A percentile compares a stretch with the other conserved stretches of the same genome.
Evolutionary conservation across 164 flowering plant species (phyloP).

Genomic region (Warburgia ugandensis): DNA sequence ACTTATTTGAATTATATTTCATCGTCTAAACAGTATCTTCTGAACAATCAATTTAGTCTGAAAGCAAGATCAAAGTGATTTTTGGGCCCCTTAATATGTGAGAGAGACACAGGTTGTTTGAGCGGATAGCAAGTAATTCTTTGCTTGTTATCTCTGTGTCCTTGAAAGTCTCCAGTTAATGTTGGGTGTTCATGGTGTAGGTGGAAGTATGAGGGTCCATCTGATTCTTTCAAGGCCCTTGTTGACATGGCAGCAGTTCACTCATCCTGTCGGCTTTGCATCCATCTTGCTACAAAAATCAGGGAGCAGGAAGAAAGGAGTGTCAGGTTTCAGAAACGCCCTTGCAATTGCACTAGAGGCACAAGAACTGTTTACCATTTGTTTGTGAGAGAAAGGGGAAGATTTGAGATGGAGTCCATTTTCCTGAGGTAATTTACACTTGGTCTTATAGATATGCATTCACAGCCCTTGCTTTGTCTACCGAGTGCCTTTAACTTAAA

Average conservation of each 20-base stretch:
- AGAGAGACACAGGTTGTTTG: no score
- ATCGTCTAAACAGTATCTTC: no score
- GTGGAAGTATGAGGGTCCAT: conserved; percentile 98
- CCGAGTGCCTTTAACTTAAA: no score
- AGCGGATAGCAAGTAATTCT: no score
- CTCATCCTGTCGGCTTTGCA: conserved; percentile 98
- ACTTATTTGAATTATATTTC: no score
- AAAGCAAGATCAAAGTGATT: no score
- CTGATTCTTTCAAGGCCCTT: conserved; percentile 95
- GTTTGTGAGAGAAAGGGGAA: conserved; percentile 89
- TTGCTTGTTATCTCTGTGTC: no score
- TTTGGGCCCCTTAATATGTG: no score
- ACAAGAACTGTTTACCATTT: conserved; percentile 63
- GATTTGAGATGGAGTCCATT: conserved; percentile 80
- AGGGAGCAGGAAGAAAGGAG: conserved; percentile 60
- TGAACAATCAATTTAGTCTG: no score
- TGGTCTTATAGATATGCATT: no score
- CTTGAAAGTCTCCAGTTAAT: background rate
- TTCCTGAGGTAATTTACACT: conserved; percentile 93
- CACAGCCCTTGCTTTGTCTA: no score
- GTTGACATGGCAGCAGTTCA: conserved; percentile 99
- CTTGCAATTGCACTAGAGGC: conserved; percentile 88
- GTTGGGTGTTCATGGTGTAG: conserved; percentile 25
- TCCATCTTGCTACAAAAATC: conserved; percentile 70
- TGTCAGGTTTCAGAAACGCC: conserved; percentile 49